Evolutionary conservation across 352 stramenopile genomes (phyloP), one percentile per base, ranked within the genome.

Genomic region (Elongisporangium anandrum): DNA sequence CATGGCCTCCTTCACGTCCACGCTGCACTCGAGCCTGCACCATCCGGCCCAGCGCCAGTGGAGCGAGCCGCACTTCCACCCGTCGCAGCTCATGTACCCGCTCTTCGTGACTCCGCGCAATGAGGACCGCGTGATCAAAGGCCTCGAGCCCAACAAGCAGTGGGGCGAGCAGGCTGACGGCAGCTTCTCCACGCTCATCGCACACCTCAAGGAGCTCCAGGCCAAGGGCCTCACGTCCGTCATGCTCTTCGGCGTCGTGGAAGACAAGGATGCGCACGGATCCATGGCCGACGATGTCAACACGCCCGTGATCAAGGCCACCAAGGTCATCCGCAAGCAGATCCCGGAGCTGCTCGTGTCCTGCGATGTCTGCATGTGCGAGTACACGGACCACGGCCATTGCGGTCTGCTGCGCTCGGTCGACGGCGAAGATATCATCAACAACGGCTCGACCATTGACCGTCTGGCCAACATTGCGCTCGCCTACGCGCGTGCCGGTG

Each of bases 381-480:
- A 96, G 72, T 96, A 96, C 79, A 96, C 88, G 58, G 81, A 92
- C 73, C 79, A 95, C 62, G 88, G 88, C 51, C 88, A 96, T 65
- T 96, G 88, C 62, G 88, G 88, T 19, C 57, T 95, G 48, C 65
- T 96, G 54, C 78, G 85, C 53, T 57, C 64, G 5, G 88, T 99
- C 29, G 96, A 99, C 50, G 87, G 94, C 49, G 90, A 99, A 75
- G 82, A 96, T 29, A 83, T 98, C 60, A 98, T 99, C 76, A 80
- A 98, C 60, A 99, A 99, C 72, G 85, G 96, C 64, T 79, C 90
- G 49, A 99, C 96, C 6, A 84, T 99, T 45, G 90, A 98, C 64
- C 93, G 98, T 24, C 94, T 99, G 39, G 93, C 87, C 56, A 96
- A 90, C 67, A 97, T 99, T 71, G 88, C 92, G 52, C 75, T 99